Conservation (phyloP, 441 rosid species). For the Capsella rubella region DNA sequence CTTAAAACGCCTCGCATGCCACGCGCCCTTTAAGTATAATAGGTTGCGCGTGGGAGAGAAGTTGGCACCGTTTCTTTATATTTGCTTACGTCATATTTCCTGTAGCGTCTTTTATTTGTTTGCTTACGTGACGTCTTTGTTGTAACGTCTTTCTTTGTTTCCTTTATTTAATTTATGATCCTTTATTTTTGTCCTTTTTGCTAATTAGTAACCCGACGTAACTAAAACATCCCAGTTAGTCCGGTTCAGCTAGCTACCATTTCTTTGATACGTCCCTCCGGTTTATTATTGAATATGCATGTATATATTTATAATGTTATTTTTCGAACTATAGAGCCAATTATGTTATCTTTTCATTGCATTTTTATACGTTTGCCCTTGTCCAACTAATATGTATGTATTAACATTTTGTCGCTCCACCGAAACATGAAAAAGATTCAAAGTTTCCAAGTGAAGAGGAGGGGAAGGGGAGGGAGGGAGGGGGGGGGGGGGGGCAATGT, state of each 20-base stretch:
- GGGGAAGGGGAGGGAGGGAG: not conserved
- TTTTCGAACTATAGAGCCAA: not conserved
- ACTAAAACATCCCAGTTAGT: not conserved
- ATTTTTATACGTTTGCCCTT: not conserved
- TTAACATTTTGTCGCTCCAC: not conserved
- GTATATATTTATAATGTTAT: not conserved
- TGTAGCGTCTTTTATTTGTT: not conserved
- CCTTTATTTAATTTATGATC: constrained; percentile 2
- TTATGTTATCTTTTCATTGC: not conserved
- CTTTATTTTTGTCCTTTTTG: not conserved
- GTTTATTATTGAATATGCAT: not conserved
- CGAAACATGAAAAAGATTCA: constrained; percentile 12
- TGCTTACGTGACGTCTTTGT: not conserved
- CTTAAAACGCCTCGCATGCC: not conserved
- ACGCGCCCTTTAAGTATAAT: not conserved
- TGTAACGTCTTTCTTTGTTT: not conserved
- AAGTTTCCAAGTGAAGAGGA: constrained; percentile 24
- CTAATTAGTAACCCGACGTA: not conserved
- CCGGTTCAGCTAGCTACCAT: not conserved
- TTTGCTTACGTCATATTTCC: not conserved
- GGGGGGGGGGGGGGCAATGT: not conserved
- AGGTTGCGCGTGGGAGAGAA: constrained; percentile 17
- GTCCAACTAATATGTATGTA: not conserved
- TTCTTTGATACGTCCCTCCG: not conserved
- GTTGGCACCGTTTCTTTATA: constrained; percentile 4